phyloP scores from a whole-genome alignment of 768 basidiomycete species.

The Tylopilus intermedius region DNA sequence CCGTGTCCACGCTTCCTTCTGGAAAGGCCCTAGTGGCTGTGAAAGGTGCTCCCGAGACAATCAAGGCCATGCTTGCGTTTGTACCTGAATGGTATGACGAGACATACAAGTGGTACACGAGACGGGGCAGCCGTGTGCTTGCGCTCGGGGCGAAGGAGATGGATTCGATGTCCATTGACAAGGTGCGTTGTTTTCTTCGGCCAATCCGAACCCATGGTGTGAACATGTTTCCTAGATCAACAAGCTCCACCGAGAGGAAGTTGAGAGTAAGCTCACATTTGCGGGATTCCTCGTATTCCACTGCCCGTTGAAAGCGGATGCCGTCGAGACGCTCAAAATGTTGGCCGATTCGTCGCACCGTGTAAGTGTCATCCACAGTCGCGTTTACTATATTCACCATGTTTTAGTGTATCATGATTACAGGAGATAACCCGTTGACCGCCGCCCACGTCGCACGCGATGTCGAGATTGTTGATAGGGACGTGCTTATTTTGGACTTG shows the following conservation, averaged over 20 bases:
- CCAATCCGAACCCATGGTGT: not conserved
- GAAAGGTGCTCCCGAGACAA: slow-evolving; percentile 97
- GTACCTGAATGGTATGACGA: slow-evolving; percentile 85
- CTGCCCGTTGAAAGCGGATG: slow-evolving; percentile 93
- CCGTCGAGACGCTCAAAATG: slow-evolving; percentile 87
- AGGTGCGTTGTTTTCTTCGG: slow-evolving; percentile 43
- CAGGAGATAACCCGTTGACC: slow-evolving; percentile 96
- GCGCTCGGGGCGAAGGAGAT: slow-evolving; percentile 87
- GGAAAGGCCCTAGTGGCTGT: slow-evolving; percentile 66
- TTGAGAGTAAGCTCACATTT: slow-evolving; percentile 75
- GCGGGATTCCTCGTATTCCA: slow-evolving; percentile 99
- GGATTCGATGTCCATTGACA: slow-evolving; percentile 62
- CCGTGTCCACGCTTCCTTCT: slow-evolving; percentile 64
- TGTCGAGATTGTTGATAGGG: slow-evolving; percentile 96
- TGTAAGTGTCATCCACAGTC: slow-evolving; percentile 44
- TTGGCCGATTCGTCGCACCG: slow-evolving; percentile 93
- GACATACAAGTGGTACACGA: slow-evolving; percentile 91
- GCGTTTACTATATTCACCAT: not conserved
- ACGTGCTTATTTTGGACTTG: slow-evolving; percentile 87
- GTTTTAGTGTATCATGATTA: slow-evolving; percentile 93
- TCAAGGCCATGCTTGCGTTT: slow-evolving; percentile 74
- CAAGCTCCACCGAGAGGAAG: slow-evolving; percentile 73
- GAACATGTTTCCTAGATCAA: slow-evolving; percentile 58
- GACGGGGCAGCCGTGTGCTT: slow-evolving; percentile 88
- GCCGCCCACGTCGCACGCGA: slow-evolving; percentile 94